phyloP scores from a whole-genome alignment of 1,284 basidiomycete species.

The Hemileccinum hortonii region DNA sequence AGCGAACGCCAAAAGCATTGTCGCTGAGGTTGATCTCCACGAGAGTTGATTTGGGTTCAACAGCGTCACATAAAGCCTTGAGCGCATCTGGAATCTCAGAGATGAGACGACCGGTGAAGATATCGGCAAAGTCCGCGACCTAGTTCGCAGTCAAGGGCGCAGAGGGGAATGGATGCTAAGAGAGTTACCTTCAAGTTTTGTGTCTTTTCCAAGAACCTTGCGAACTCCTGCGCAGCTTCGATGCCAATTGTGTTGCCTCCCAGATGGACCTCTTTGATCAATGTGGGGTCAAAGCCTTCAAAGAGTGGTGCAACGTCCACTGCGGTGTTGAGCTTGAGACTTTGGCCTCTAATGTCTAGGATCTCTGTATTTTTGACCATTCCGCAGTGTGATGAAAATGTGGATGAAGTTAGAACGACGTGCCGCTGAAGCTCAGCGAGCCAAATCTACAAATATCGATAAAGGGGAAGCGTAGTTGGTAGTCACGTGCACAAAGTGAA shows the following conservation, averaged over 20 bases:
- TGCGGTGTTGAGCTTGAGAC: slow-evolving; percentile 78
- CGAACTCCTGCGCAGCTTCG: slow-evolving; percentile 86
- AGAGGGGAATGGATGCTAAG: background rate
- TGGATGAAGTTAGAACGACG: background rate
- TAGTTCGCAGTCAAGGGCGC: slow-evolving; percentile 35
- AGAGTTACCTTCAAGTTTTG: slow-evolving; percentile 65
- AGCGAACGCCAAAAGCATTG: slow-evolving; percentile 96
- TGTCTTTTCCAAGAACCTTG: slow-evolving; percentile 75
- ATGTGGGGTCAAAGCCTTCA: slow-evolving; percentile 60
- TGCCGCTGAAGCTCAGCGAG: background rate
- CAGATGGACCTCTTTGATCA: slow-evolving; percentile 87
- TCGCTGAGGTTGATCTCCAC: slow-evolving; percentile 91
- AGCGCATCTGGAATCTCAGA: slow-evolving; percentile 92
- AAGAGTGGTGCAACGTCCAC: slow-evolving; percentile 82
- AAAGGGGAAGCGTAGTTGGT: slow-evolving; percentile 11
- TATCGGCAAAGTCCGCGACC: slow-evolving; percentile 96
- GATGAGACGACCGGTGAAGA: slow-evolving; percentile 97
- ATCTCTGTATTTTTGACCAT: slow-evolving; percentile 26
- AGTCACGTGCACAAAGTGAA: slow-evolving; percentile 22
- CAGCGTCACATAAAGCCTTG: slow-evolving; percentile 83
- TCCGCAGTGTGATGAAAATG: background rate
- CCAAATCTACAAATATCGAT: slow-evolving; percentile 13
- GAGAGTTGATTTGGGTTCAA: slow-evolving; percentile 78
- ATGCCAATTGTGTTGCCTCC: slow-evolving; percentile 97
- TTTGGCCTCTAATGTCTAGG: slow-evolving; percentile 32